These are phyloP conservation scores for Penicillium sp. DNA, from an alignment of 2,329 filamentous ascomycete species.

Conservation along the genomic window DNA sequence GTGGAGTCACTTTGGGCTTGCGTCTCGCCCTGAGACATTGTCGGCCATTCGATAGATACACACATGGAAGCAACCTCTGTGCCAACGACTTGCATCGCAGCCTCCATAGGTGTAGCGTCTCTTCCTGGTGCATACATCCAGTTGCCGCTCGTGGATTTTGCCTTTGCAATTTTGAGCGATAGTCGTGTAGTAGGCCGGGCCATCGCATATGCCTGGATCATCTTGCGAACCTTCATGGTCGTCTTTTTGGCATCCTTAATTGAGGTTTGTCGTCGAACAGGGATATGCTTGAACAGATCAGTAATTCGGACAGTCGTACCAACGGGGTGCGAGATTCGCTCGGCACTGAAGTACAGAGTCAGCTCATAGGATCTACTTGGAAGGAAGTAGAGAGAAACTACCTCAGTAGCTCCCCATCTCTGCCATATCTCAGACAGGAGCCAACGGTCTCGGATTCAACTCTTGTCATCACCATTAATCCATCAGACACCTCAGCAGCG, in stretches of 20 bases:
- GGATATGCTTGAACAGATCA: constrained; percentile 62
- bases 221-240: constrained; percentile 56
- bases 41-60: constrained; percentile 35
- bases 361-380: not conserved
- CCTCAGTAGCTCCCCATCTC: constrained; percentile 56
- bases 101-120: constrained; percentile 55
- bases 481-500: constrained; percentile 61
- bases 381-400: constrained; percentile 26
- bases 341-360: constrained; percentile 24
- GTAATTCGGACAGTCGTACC: constrained; percentile 65
- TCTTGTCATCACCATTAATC: constrained; percentile 60
- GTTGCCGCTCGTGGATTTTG: constrained; percentile 65
- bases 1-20: constrained; percentile 23
- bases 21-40: constrained; percentile 32
- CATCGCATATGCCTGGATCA: constrained; percentile 65
- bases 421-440: constrained; percentile 55
- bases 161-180: constrained; percentile 60
- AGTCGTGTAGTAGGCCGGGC: constrained; percentile 62
- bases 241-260: constrained; percentile 57
- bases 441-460: constrained; percentile 62
- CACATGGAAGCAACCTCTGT: constrained; percentile 60
- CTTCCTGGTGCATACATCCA: constrained; percentile 63
- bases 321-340: constrained; percentile 59
- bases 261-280: constrained; percentile 63
- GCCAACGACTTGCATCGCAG: constrained; percentile 61